Conservation (phyloP, 345 rosid species). For the Citrus sinensis region DVS_A1.0 CM039169.1:22440501-22441000, state of each 20-base stretch:
- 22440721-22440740: background rate
- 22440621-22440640: constrained; percentile 41
- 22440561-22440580: background rate
- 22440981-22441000: too few relatives aligned
- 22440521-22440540: too few relatives aligned
- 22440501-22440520: background rate
- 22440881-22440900: too few relatives aligned
- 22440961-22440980: too few relatives aligned
- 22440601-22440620: constrained; percentile 59
- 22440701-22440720: background rate
- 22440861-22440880: too few relatives aligned
- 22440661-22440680: background rate
- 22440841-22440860: too few relatives aligned
- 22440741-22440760: constrained; percentile 25
- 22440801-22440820: too few relatives aligned
- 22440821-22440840: too few relatives aligned
- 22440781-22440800: background rate
- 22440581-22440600: constrained; percentile 64
- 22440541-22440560: background rate
- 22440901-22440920: too few relatives aligned
- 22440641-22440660: too few relatives aligned
- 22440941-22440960: too few relatives aligned
- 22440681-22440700: background rate
- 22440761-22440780: constrained; percentile 6
- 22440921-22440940: too few relatives aligned